A percentile compares a stretch with the other conserved stretches of the same genome.
phyloP scores from a whole-genome alignment of 208 protist species.

The Trypanosoma brucei region DNA sequence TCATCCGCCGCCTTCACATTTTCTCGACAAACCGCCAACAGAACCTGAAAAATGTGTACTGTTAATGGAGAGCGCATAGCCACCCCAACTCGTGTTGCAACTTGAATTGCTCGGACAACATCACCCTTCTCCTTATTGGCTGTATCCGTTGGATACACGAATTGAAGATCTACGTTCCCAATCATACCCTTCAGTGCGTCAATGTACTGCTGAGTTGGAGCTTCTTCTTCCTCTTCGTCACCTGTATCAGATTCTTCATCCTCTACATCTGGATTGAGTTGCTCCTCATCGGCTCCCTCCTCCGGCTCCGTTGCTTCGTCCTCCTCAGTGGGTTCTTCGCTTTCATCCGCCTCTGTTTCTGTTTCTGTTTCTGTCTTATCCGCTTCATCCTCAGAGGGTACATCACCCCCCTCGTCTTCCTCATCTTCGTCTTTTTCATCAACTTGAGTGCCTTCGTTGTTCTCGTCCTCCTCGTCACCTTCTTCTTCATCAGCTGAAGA shows the following conservation, averaged over 20 bases:
- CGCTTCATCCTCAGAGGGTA: constrained; percentile 16
- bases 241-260: constrained; percentile 10
- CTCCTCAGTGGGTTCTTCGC: constrained; percentile 13
- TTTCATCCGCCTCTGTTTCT: constrained; percentile 10
- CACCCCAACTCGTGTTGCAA: constrained; percentile 59
- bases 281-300: constrained; percentile 19
- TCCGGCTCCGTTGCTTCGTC: constrained; percentile 19
- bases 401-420: constrained; percentile 15
- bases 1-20: constrained; percentile 78
- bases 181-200: constrained; percentile 80
- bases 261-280: constrained; percentile 18
- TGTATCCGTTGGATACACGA: constrained; percentile 71
- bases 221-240: constrained; percentile 62
- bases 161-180: constrained; percentile 76
- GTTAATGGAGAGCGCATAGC: constrained; percentile 64
- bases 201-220: constrained; percentile 83
- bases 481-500: constrained; percentile 21
- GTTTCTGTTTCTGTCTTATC: neutral
- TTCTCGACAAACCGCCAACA: constrained; percentile 79
- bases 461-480: constrained; percentile 28
- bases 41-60: constrained; percentile 78
- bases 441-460: constrained; percentile 17
- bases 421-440: constrained; percentile 11
- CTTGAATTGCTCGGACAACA: constrained; percentile 66
- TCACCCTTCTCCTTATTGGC: constrained; percentile 76